Evolutionary conservation across 805 yeast species (phyloP).

Genomic region (Schwanniomyces polymorphus): DNA sequence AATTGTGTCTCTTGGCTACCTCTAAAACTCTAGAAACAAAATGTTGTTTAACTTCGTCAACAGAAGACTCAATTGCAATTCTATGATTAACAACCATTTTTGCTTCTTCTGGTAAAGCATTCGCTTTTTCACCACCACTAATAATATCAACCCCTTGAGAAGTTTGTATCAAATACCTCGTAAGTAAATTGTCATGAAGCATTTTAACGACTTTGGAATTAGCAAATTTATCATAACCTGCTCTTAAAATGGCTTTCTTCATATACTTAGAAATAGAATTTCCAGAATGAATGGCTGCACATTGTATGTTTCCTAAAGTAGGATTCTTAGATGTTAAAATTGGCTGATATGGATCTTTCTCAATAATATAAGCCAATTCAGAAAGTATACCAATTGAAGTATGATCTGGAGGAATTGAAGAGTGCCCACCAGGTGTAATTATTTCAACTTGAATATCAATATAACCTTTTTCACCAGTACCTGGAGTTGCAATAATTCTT

Average conservation of each 20-base stretch:
- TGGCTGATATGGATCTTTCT: slow-evolving; percentile 53
- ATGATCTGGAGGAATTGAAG: slow-evolving; percentile 79
- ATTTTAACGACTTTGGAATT: slow-evolving; percentile 20
- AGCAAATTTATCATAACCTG: slow-evolving; percentile 33
- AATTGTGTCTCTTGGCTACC: slow-evolving; percentile 26
- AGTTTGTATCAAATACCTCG: slow-evolving; percentile 28
- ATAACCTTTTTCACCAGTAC: slow-evolving; percentile 47
- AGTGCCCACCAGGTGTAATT: slow-evolving; percentile 73
- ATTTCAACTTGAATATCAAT: slow-evolving; percentile 49
- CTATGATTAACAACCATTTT: slow-evolving; percentile 33
- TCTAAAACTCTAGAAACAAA: slow-evolving; percentile 19
- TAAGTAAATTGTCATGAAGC: slow-evolving; percentile 12
- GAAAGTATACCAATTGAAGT: slow-evolving; percentile 76
- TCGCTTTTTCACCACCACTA: slow-evolving; percentile 38
- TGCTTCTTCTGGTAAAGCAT: slow-evolving; percentile 39
- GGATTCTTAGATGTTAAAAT: slow-evolving; percentile 58
- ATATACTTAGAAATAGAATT: slow-evolving; percentile 18
- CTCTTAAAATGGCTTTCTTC: slow-evolving; percentile 32
- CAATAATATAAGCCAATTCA: slow-evolving; percentile 56
- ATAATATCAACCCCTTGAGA: slow-evolving; percentile 35
- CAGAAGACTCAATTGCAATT: slow-evolving; percentile 29
- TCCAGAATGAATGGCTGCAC: slow-evolving; percentile 55
- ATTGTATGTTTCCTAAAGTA: slow-evolving; percentile 53
- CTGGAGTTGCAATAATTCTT: slow-evolving; percentile 54
- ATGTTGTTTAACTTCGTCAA: slow-evolving; percentile 19